Base-by-base conservation (phyloP, 2,329 filamentous ascomycete species). In the Plenodomus biglobosus region DNA sequence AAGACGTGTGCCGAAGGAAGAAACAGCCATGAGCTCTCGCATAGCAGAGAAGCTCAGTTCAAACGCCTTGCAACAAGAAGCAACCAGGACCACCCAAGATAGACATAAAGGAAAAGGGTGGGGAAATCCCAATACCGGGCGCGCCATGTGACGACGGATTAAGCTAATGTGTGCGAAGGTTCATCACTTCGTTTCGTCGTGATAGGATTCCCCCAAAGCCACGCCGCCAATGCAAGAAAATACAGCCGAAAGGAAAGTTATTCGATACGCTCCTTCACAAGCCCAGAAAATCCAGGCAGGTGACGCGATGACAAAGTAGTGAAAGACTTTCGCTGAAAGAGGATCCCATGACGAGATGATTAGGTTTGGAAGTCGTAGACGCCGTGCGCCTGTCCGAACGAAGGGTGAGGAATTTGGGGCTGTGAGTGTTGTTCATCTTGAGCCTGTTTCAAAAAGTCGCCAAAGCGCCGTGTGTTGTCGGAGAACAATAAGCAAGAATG, bases 401-500 rank as follows among this genome's bases (percentile, higher is more conserved):
- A 61, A 41, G 59, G 50, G 50, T 46, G 61, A 53, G 50, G 42
- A 39, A 44, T 47, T 45, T 42, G 40, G 35, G 50, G 46, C 21
- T 52, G 53, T 17, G 48, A 44, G 50, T 53, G 47, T 46, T 58
- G 60, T 43, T 55, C 56, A 38, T 51, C 59, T 42, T 60, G 60
- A 50, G 44, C 45, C 30, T 61, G 58, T 44, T 65, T 61, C 53
- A 59, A 48, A 51, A 61, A 52, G 50, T 61, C 58, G 46, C 63
- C 61, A 58, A 63, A 64, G 56, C 64, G 63, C 60, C 63, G 46
- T 38, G 55, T 60, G 46, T 32, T 32, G 27, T 67, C 64, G 44
- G 61, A 44, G 58, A 70, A 66, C 59, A 70, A 71, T 71, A 69
- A 62, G 58, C 67, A 71, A 71, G 66, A 70, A 70, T 70, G 66